Conservation (phyloP, 805 yeast species). For the Komagataella pseudopastoris region DNA sequence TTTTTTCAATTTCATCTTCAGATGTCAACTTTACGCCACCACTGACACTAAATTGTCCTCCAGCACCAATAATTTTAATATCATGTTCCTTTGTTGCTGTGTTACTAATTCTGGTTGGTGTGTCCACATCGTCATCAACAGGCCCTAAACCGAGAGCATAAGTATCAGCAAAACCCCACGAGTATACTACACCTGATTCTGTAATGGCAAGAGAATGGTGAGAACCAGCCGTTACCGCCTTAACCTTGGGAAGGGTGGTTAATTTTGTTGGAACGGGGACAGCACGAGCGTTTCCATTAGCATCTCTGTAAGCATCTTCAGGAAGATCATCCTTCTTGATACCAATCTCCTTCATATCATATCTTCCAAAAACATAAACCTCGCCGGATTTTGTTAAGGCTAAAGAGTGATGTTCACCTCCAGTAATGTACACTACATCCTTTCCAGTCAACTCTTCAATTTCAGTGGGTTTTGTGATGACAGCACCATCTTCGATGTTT, state of each 20-base stretch:
- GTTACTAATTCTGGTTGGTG: slow-evolving; percentile 81
- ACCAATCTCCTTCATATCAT: slow-evolving; percentile 90
- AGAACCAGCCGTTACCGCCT: slow-evolving; percentile 66
- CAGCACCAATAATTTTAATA: slow-evolving; percentile 70
- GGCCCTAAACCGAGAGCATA: slow-evolving; percentile 89
- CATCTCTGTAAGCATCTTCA: slow-evolving; percentile 58
- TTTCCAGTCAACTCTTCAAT: slow-evolving; percentile 51
- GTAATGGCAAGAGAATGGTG: slow-evolving; percentile 88
- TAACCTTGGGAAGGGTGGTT: slow-evolving; percentile 39
- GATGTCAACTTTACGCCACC: slow-evolving; percentile 60
- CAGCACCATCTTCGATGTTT: slow-evolving; percentile 73
- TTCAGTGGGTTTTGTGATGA: slow-evolving; percentile 64
- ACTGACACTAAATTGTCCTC: slow-evolving; percentile 90
- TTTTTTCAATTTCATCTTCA: slow-evolving; percentile 36
- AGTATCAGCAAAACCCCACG: slow-evolving; percentile 98
- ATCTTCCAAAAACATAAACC: slow-evolving; percentile 78
- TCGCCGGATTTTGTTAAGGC: slow-evolving; percentile 65
- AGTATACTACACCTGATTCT: slow-evolving; percentile 69
- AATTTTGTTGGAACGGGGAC: slow-evolving; percentile 77
- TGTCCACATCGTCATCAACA: slow-evolving; percentile 74
- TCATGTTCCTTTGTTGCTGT: slow-evolving; percentile 82
- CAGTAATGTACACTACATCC: slow-evolving; percentile 51
- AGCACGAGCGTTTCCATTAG: slow-evolving; percentile 67
- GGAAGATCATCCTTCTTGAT: slow-evolving; percentile 57
- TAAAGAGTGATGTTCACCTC: slow-evolving; percentile 91